A percentile compares a stretch with the other conserved stretches of the same genome.
Evolutionary conservation across 345 rosid genomes (phyloP).

Genomic region (Schrenkiella parvula): DNA sequence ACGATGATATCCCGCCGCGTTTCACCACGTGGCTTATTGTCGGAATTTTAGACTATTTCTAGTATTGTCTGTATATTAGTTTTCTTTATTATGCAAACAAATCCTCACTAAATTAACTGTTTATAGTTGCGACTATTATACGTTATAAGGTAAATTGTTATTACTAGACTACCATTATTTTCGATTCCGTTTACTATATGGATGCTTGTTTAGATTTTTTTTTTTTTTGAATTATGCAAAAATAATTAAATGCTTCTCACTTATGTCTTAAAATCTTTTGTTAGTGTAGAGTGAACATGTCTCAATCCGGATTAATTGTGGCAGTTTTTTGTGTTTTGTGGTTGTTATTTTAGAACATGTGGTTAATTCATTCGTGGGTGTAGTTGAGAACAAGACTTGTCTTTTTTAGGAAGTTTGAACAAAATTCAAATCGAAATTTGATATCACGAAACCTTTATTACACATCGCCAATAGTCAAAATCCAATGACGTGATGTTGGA

Average conservation of each 20-base stretch:
- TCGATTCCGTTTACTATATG: background rate
- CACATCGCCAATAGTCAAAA: background rate
- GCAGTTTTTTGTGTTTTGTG: conserved; percentile 6
- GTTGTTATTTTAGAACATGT: conserved; percentile 4
- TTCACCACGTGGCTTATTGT: background rate
- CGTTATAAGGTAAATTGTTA: background rate
- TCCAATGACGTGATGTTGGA: conserved; percentile 16
- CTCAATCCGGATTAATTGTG: background rate
- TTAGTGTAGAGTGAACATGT: conserved; percentile 11
- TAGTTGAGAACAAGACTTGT: background rate
- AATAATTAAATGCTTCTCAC: background rate
- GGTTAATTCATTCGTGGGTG: conserved; percentile 11
- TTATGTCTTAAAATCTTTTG: background rate
- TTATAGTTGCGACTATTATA: background rate
- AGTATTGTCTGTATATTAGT: too few relatives aligned
- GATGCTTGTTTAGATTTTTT: background rate
- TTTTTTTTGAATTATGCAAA: background rate
- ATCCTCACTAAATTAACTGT: background rate
- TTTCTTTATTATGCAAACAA: too few relatives aligned
- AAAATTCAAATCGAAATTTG: conserved; percentile 24
- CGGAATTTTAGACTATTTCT: background rate
- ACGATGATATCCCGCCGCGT: conserved; percentile 27
- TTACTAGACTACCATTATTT: background rate
- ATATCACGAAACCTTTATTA: conserved; percentile 1
- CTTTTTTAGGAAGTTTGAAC: background rate